These are phyloP conservation scores for Talaromyces sp. DNA, from an alignment of 2,329 filamentous ascomycete genomes.

Conservation along the genomic window DNA sequence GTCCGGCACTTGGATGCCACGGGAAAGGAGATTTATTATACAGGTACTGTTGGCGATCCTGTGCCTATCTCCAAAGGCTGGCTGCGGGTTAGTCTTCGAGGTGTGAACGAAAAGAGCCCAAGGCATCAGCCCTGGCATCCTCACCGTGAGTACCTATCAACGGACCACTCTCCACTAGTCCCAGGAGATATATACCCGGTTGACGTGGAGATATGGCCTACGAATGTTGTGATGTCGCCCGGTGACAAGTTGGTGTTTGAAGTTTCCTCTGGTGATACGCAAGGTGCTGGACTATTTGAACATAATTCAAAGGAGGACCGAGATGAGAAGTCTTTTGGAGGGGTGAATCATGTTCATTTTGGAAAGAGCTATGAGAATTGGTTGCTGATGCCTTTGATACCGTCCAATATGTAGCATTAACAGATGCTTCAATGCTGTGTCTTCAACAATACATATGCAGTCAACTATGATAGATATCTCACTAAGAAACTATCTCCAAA, in stretches of 20 bases:
- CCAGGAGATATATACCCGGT: conserved; percentile 44
- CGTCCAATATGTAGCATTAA: neutral
- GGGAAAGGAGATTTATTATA: conserved; percentile 53
- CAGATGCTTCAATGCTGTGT: no score
- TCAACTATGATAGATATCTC: no score
- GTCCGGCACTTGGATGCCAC: conserved; percentile 47
- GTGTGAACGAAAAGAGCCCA: neutral
- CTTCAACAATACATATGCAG: no score
- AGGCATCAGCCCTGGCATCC: conserved; percentile 39
- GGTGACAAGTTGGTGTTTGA: conserved; percentile 9
- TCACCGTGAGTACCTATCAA: conserved; percentile 45
- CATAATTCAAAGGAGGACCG: conserved; percentile 28
- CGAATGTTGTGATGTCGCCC: conserved; percentile 22
- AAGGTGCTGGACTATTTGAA: conserved; percentile 48
- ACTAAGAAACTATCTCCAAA: no score
- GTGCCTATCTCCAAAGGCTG: conserved; percentile 53
- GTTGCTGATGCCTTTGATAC: neutral
- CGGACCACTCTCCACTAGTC: conserved; percentile 40
- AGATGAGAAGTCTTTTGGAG: neutral
- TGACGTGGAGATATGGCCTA: conserved; percentile 37
- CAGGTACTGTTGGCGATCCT: conserved; percentile 53
- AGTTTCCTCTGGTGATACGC: conserved; percentile 9
- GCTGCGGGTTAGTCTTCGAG: conserved; percentile 50
- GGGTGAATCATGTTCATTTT: neutral
- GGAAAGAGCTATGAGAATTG: neutral